Percentiles rank a stretch among this genome's conserved stretches.
These are phyloP conservation scores for Plenodomus lindquistii DNA, from an alignment of 2,329 filamentous ascomycete genomes.

Conservation along the genomic window DNA sequence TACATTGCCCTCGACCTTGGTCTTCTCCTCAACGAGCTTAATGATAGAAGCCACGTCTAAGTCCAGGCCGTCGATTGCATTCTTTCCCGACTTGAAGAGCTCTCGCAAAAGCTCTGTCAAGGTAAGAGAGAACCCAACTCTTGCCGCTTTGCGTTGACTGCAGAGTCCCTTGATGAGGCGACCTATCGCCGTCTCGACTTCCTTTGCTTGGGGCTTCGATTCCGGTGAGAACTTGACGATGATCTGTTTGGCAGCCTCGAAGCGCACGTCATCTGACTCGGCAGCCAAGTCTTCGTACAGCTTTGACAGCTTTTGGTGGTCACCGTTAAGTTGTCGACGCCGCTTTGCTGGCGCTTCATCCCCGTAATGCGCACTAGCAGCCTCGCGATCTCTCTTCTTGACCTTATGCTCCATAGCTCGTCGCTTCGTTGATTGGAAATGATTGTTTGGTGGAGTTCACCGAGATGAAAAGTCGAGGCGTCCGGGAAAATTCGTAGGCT, in stretches of 20 bases:
- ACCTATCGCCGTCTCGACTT: slow-evolving; percentile 46
- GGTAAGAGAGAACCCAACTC: slow-evolving; percentile 87
- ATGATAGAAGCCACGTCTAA: slow-evolving; percentile 51
- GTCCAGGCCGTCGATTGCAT: slow-evolving; percentile 37
- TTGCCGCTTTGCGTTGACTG: slow-evolving; percentile 84
- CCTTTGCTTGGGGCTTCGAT: slow-evolving; percentile 41
- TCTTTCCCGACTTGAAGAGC: slow-evolving; percentile 58
- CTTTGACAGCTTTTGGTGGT: slow-evolving; percentile 48
- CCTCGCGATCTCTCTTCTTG: slow-evolving; percentile 34
- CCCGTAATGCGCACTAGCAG: slow-evolving; percentile 14
- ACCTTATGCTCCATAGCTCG: slow-evolving; percentile 29
- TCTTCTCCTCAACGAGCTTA: slow-evolving; percentile 57
- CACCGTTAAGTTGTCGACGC: slow-evolving; percentile 44
- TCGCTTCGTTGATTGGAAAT: background rate
- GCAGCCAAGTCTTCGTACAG: slow-evolving; percentile 54
- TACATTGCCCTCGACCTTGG: slow-evolving; percentile 56
- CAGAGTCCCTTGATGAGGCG: slow-evolving; percentile 82
- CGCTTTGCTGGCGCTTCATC: slow-evolving; percentile 34
- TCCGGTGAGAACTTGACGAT: slow-evolving; percentile 48
- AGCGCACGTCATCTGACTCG: slow-evolving; percentile 49
- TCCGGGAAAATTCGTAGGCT: background rate
- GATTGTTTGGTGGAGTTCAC: background rate
- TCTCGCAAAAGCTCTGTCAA: slow-evolving; percentile 79
- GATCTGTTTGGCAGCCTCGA: slow-evolving; percentile 52
- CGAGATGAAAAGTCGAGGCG: background rate